phyloP scores from a whole-genome alignment of 2,329 filamentous ascomycete genomes.

The Pyricularia grisea region DNA sequence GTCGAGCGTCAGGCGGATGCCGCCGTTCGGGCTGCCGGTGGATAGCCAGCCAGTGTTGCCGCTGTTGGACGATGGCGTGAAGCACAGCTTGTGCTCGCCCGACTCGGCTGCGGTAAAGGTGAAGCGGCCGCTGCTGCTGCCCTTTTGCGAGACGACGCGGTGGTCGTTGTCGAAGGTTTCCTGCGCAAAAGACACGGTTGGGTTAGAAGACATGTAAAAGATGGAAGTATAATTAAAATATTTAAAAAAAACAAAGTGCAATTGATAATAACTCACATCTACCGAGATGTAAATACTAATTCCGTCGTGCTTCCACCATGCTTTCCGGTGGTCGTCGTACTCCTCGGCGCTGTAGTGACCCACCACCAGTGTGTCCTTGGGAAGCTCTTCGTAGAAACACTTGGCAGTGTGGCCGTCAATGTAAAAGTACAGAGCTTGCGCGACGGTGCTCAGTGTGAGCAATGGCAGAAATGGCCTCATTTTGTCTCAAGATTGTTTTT shows the following conservation, averaged over 20 bases:
- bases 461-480: constrained; percentile 57
- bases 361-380: constrained; percentile 93
- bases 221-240: background rate
- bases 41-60: constrained; percentile 65
- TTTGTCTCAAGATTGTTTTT: constrained; percentile 12
- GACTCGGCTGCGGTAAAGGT: constrained; percentile 91
- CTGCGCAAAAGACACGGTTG: constrained; percentile 25
- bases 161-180: constrained; percentile 98
- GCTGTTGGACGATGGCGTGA: constrained; percentile 70
- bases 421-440: constrained; percentile 90
- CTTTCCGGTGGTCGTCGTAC: constrained; percentile 59
- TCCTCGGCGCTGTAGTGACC: constrained; percentile 85
- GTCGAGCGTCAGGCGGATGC: constrained; percentile 78
- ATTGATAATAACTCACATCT: constrained; percentile 39
- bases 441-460: constrained; percentile 53
- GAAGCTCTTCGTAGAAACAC: constrained; percentile 97
- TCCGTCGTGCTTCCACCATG: constrained; percentile 64
- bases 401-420: constrained; percentile 78
- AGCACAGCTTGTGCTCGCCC: constrained; percentile 95
- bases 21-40: constrained; percentile 51
- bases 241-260: background rate
- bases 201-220: background rate
- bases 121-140: constrained; percentile 69
- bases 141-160: constrained; percentile 83
- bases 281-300: constrained; percentile 85